Conservation (phyloP, 2,329 filamentous ascomycete species). For the Verticillium nonalfalfae region DNA sequence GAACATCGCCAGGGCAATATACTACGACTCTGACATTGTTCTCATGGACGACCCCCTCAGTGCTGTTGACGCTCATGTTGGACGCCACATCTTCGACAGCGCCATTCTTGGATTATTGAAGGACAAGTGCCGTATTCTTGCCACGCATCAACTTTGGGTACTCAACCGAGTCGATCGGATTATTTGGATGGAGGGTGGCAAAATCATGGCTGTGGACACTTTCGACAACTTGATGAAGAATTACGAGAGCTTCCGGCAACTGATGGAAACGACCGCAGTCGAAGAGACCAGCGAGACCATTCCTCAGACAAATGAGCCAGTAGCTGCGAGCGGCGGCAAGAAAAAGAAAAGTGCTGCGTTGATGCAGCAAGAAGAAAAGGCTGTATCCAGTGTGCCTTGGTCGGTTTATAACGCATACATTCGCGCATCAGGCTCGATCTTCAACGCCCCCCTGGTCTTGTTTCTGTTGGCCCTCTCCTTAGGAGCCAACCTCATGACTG, state of each 20-base stretch:
- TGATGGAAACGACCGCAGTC: conserved; percentile 81
- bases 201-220: conserved; percentile 78
- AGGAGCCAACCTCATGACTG: conserved; percentile 79
- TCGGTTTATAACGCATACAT: conserved; percentile 74
- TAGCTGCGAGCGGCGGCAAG: conserved; percentile 36
- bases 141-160: conserved; percentile 93
- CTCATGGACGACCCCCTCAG: conserved; percentile 65
- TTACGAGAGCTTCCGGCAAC: conserved; percentile 68
- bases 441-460: conserved; percentile 60
- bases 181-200: conserved; percentile 85
- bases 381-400: conserved; percentile 72
- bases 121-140: conserved; percentile 84
- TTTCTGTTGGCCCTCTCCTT: conserved; percentile 66
- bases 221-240: conserved; percentile 81
- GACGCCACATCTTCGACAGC: conserved; percentile 80
- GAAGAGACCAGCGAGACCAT: conserved; percentile 53
- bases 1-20: conserved; percentile 80
- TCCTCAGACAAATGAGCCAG: conserved; percentile 33
- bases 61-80: conserved; percentile 65
- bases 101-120: conserved; percentile 85
- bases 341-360: conserved; percentile 55
- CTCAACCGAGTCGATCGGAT: conserved; percentile 86
- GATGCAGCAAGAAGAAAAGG: conserved; percentile 69
- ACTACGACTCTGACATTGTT: conserved; percentile 63
- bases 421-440: conserved; percentile 63